Conservation (phyloP, 2,329 filamentous ascomycete species). For the Diplodia sapinea region DNA sequence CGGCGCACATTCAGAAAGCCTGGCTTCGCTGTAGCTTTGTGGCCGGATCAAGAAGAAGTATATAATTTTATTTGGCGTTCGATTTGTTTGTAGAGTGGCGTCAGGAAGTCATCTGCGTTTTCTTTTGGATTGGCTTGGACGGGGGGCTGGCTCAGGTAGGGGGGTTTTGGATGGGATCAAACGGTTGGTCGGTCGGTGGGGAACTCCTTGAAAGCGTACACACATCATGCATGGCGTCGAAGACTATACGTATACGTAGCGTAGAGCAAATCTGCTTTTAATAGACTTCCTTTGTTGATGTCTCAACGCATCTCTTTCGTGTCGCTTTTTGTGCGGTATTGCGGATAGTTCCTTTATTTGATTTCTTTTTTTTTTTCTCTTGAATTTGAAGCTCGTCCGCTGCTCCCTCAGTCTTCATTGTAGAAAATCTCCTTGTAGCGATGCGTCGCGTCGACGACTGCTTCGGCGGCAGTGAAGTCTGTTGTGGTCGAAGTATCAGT, state of each 20-base stretch:
- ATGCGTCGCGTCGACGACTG: constrained; percentile 86
- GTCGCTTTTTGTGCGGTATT: no score
- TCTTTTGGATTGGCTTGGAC: neutral
- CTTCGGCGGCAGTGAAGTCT: constrained; percentile 79
- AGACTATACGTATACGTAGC: constrained; percentile 10
- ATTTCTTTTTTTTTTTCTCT: neutral
- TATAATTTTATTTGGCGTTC: constrained; percentile 3
- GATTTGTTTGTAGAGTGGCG: constrained; percentile 6
- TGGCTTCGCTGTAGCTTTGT: neutral
- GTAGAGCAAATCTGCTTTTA: constrained; percentile 13
- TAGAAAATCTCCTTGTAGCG: constrained; percentile 82
- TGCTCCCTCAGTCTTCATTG: constrained; percentile 44
- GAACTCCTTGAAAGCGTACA: neutral
- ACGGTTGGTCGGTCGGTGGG: neutral
- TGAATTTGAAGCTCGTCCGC: neutral
- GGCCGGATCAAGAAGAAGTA: neutral
- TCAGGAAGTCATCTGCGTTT: neutral
- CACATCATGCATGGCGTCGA: constrained; percentile 2
- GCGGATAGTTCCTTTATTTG: neutral
- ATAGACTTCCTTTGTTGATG: constrained; percentile 10
- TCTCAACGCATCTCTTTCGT: neutral
- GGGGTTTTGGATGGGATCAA: neutral
- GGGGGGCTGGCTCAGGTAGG: no score
- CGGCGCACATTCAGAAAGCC: neutral
- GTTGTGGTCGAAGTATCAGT: constrained; percentile 3